A percentile compares a stretch with the other conserved stretches of the same genome.
Evolutionary conservation across 305 asterid species (phyloP).

Genomic region (Fraxinus floribunda): DNA sequence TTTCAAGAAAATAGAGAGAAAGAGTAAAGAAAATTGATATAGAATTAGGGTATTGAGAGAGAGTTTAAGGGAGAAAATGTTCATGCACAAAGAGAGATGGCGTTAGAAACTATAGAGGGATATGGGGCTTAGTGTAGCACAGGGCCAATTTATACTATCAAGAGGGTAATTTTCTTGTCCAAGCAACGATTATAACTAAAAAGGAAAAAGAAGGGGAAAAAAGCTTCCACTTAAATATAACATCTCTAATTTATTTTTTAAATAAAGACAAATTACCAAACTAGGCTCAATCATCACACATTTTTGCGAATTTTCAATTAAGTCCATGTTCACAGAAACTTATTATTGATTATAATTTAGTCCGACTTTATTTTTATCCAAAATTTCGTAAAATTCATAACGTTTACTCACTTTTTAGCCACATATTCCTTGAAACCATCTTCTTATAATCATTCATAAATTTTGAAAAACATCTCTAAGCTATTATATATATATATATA

Average conservation of each 20-base stretch:
- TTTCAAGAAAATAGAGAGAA: background rate
- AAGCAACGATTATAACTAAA: background rate
- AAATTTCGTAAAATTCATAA: no score
- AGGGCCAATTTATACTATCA: constrained; percentile 14
- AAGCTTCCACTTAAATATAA: background rate
- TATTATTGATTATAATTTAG: no score
- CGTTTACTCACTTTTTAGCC: no score
- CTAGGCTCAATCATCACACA: background rate
- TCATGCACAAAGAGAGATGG: constrained; percentile 10
- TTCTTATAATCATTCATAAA: no score
- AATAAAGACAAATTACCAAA: background rate
- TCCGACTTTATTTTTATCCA: no score
- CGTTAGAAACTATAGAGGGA: constrained; percentile 10
- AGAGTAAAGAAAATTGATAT: background rate
- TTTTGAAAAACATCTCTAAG: no score
- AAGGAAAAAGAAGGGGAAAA: background rate
- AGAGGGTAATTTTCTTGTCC: background rate
- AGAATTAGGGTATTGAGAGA: background rate
- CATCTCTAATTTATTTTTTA: background rate
- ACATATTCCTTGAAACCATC: no score
- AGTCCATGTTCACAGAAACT: no score
- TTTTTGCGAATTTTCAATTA: background rate
- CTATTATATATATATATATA: no score
- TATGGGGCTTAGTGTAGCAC: constrained; percentile 6
- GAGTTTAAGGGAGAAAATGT: background rate